phyloP scores from a whole-genome alignment of 176 grass and related monocot genomes.

The Musa itinerans region DNA sequence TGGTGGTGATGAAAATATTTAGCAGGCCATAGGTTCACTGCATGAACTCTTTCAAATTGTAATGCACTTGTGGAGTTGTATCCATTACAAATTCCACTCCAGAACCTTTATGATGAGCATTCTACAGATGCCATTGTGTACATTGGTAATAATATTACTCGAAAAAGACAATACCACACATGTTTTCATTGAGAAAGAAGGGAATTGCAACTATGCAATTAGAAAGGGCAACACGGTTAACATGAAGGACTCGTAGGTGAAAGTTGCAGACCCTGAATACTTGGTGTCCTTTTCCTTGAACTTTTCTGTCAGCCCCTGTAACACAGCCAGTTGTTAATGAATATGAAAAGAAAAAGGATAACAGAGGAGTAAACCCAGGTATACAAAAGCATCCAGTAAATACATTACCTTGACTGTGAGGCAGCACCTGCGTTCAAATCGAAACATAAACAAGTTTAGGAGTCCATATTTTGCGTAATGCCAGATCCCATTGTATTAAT shows the following conservation, averaged over 20 bases:
- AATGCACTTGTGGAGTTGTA: too few relatives aligned
- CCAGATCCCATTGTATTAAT: too few relatives aligned
- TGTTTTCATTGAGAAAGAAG: too few relatives aligned
- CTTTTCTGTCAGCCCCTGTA: constrained; percentile 93
- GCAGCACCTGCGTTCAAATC: constrained; percentile 59
- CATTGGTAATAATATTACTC: too few relatives aligned
- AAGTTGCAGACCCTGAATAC: constrained; percentile 65
- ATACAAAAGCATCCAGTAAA: background rate
- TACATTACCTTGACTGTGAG: constrained; percentile 85
- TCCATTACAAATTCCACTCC: too few relatives aligned
- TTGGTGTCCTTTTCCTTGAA: constrained; percentile 82
- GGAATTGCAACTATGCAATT: constrained; percentile 32
- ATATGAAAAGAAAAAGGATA: background rate
- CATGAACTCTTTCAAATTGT: too few relatives aligned
- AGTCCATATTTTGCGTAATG: too few relatives aligned
- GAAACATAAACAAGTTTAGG: constrained; percentile 7
- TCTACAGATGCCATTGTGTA: too few relatives aligned
- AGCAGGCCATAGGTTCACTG: too few relatives aligned
- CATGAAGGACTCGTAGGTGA: constrained; percentile 88
- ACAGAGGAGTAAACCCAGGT: background rate
- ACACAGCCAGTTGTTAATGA: constrained; percentile 10
- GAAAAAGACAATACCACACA: too few relatives aligned
- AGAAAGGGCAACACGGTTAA: constrained; percentile 77
- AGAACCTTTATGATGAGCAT: too few relatives aligned
- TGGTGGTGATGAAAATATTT: too few relatives aligned